Conservation (phyloP, 192 early-diverging fungal genomes). For the Podila minutissima region DNA sequence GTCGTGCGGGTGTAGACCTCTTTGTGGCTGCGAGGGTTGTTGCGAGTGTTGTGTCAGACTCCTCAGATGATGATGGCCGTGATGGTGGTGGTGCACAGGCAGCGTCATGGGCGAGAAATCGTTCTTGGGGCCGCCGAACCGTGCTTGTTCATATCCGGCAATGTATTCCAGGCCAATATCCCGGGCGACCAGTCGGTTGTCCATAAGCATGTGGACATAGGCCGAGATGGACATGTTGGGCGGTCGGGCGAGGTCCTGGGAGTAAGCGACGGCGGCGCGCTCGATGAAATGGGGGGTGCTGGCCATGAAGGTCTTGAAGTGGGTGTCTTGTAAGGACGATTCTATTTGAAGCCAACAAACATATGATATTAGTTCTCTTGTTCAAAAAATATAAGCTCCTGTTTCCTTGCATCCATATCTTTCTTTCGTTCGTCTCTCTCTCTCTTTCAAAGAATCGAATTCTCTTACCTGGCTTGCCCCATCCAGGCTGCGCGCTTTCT, state of each 20-base stretch:
- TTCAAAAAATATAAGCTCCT: too few species aligned
- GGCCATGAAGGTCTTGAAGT: conserved; percentile 65
- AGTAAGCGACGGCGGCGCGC: conserved; percentile 53
- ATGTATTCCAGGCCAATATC: conserved; percentile 61
- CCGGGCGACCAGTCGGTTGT: conserved; percentile 53
- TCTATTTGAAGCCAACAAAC: conserved; percentile 3
- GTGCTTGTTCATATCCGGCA: conserved; percentile 64
- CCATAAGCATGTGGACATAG: conserved; percentile 63
- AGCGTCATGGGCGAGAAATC: conserved; percentile 18
- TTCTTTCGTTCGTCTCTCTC: too few species aligned
- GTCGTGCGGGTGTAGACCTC: conserved; percentile 3
- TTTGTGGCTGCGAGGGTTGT: conserved; percentile 5
- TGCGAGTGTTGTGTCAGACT: neutral
- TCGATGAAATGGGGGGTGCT: conserved; percentile 65
- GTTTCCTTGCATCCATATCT: too few species aligned
- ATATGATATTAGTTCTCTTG: neutral
- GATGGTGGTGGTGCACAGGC: conserved; percentile 3
- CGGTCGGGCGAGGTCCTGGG: conserved; percentile 51
- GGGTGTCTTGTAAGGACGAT: conserved; percentile 53
- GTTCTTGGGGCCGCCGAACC: conserved; percentile 52
- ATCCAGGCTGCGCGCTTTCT: conserved; percentile 59
- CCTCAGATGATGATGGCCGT: neutral
- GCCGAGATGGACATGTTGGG: conserved; percentile 60
- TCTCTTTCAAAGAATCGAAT: neutral
- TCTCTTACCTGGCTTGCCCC: conserved; percentile 60